Evolutionary conservation across 768 basidiomycete genomes (phyloP).

Genomic region (Sporobolomyces phaffii): DNA sequence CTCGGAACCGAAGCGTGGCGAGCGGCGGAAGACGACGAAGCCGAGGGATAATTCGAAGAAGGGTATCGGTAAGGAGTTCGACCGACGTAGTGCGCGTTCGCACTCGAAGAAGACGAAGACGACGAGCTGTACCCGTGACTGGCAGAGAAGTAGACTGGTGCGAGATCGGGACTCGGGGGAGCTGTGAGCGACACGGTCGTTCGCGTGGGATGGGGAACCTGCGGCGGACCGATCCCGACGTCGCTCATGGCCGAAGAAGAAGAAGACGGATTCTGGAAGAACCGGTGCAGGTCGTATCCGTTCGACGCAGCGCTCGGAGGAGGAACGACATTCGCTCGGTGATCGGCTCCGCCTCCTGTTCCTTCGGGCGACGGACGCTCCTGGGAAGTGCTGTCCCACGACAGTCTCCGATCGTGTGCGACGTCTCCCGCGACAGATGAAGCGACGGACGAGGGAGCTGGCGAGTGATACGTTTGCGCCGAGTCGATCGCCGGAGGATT

Average conservation of each 20-base stretch:
- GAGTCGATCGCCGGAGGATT: not conserved
- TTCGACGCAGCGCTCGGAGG: not conserved
- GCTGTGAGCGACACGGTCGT: conserved; percentile 24
- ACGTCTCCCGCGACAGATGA: not conserved
- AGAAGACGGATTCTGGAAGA: conserved; percentile 35
- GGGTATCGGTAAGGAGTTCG: conserved; percentile 15
- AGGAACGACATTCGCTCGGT: not conserved
- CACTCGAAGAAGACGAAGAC: too few species aligned
- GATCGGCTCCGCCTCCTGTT: too few species aligned
- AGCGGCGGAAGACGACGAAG: not conserved
- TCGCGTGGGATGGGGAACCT: not conserved
- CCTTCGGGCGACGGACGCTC: not conserved
- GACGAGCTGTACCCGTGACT: too few species aligned
- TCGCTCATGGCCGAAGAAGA: conserved; percentile 27
- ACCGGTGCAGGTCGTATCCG: conserved; percentile 35
- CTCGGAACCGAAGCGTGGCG: conserved; percentile 16
- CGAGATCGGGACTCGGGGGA: conserved; percentile 28
- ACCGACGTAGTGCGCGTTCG: conserved; percentile 3
- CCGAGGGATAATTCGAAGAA: not conserved
- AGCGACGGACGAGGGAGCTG: conserved; percentile 1
- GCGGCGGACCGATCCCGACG: conserved; percentile 7
- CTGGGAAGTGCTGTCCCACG: not conserved
- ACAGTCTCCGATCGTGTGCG: not conserved
- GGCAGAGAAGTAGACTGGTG: conserved; percentile 18
- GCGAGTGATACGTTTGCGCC: not conserved